A percentile compares a stretch with the other conserved stretches of the same genome.
These are phyloP conservation scores for Paracamarosporium sp. DNA, from an alignment of 2,329 filamentous ascomycete genomes.

Conservation along the genomic window DNA sequence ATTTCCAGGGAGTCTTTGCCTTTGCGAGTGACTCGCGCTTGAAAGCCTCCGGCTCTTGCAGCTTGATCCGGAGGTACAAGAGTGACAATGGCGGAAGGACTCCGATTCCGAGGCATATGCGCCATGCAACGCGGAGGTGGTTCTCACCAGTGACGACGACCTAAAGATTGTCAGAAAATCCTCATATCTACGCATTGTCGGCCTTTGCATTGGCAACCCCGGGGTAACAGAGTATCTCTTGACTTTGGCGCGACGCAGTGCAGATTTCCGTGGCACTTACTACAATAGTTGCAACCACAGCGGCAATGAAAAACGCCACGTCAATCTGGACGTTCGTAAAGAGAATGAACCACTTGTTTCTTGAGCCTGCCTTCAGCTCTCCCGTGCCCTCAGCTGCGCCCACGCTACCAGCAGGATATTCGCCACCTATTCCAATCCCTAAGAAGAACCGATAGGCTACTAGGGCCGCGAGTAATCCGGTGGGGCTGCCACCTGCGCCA, in stretches of 20 bases:
- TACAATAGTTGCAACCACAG: conserved; percentile 75
- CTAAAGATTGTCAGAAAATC: conserved; percentile 30
- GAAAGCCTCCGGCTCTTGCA: conserved; percentile 61
- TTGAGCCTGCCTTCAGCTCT: conserved; percentile 77
- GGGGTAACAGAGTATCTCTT: neutral
- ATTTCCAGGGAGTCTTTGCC: conserved; percentile 43
- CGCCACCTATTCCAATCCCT: conserved; percentile 73
- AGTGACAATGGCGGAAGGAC: conserved; percentile 58
- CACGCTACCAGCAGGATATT: conserved; percentile 84
- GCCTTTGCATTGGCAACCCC: neutral
- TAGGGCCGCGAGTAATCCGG: conserved; percentile 78
- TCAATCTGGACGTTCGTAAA: conserved; percentile 92
- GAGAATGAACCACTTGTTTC: conserved; percentile 83
- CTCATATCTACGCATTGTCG: conserved; percentile 47
- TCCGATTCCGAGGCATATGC: conserved; percentile 71
- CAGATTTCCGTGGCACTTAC: conserved; percentile 39
- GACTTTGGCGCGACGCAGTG: neutral
- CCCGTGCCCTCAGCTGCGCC: conserved; percentile 84
- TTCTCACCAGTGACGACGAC: conserved; percentile 61
- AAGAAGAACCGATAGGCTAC: conserved; percentile 86
- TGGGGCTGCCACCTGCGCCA: conserved; percentile 69
- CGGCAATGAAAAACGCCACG: conserved; percentile 80
- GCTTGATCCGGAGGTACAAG: conserved; percentile 64
- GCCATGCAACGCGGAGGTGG: conserved; percentile 79
- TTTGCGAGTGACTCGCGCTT: conserved; percentile 59